A percentile compares a stretch with the other conserved stretches of the same genome.
These are phyloP conservation scores for Theileria orientalis DNA, from an alignment of 169 alveolate species.

Conservation along the genomic window DNA sequence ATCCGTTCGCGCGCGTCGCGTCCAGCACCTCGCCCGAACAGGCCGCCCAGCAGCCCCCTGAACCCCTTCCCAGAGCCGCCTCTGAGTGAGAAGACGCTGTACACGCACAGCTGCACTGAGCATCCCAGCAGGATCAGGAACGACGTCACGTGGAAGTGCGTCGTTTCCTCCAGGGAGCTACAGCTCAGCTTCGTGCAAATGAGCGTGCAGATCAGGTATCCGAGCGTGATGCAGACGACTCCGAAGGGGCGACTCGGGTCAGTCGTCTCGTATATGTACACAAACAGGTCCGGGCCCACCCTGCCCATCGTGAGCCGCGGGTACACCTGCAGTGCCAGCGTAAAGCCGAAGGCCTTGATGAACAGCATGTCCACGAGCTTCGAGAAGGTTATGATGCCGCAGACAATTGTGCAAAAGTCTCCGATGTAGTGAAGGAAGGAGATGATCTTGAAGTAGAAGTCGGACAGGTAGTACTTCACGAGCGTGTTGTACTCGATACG, in stretches of 20 bases:
- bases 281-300: not conserved
- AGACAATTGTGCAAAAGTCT: conserved; percentile 61
- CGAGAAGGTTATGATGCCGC: conserved; percentile 70
- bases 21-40: too few relatives aligned
- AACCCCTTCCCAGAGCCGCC: too few relatives aligned
- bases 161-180: conserved; percentile 74
- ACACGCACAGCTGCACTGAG: conserved; percentile 40
- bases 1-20: too few relatives aligned
- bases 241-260: not conserved
- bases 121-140: conserved; percentile 69
- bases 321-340: conserved; percentile 69
- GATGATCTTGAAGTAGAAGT: conserved; percentile 63
- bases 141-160: conserved; percentile 67
- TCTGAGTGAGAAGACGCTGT: conserved; percentile 23
- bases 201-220: conserved; percentile 69
- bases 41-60: not conserved
- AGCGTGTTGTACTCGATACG: conserved; percentile 75
- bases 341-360: conserved; percentile 63
- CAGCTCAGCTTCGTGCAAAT: conserved; percentile 65
- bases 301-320: conserved; percentile 54
- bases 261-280: not conserved
- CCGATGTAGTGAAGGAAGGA: conserved; percentile 70
- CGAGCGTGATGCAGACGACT: conserved; percentile 66
- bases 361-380: conserved; percentile 72
- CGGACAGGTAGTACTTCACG: conserved; percentile 72